Base-by-base conservation (phyloP, 1,284 basidiomycete species). In the Ustilago cynodontis region DNA sequence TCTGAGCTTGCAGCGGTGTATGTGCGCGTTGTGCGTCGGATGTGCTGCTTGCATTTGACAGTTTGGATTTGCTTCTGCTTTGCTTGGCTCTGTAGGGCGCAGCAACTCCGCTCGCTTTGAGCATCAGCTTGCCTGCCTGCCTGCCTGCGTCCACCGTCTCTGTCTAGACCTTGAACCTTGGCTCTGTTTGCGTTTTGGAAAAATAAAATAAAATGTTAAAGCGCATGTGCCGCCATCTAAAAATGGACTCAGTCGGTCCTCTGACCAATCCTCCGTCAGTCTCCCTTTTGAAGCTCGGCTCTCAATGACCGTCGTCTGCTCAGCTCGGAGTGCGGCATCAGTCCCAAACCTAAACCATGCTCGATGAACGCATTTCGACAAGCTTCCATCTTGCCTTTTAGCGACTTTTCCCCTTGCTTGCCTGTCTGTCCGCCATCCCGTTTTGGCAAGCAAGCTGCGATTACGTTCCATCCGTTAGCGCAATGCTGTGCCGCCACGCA, bases 301-400 rank as follows among this genome's bases (percentile, higher is more conserved):
- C 35, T 37, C 35, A 11, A 33, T n/a, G n/a, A 6, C 31, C 11
- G 31, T 11, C 31, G 31, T 11, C 11, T 33, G 31, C 31, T 33
- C 31, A 33, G 31, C 41, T 9, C 7, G n/a, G 41, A 43, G 18
- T 22, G 41, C 20, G 41, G 7, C 20, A 43, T 51, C 22, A 31
- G 31, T 6, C 31, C 31, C 31, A 33, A 33, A 33, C 31, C 31
- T n/a, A 33, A 11, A 16, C 22, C 29, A 71, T 71, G 63, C 59
- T 51, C 29, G 49, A 71, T 71, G 68, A 71, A 58, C 68, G 62
- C 68, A 71, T 57, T 70, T 58, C 62, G 62, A 65, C 41, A 16
- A 54, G 58, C 28, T 65, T 71, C 63, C 43, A 51, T 65, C 35
- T 10, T 39, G 8, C 7, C 9, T 14, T 37, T 37, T 11, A 37